Conservation (phyloP, 2,329 filamentous ascomycete species). For the Aspergillus udagawae region DNA sequence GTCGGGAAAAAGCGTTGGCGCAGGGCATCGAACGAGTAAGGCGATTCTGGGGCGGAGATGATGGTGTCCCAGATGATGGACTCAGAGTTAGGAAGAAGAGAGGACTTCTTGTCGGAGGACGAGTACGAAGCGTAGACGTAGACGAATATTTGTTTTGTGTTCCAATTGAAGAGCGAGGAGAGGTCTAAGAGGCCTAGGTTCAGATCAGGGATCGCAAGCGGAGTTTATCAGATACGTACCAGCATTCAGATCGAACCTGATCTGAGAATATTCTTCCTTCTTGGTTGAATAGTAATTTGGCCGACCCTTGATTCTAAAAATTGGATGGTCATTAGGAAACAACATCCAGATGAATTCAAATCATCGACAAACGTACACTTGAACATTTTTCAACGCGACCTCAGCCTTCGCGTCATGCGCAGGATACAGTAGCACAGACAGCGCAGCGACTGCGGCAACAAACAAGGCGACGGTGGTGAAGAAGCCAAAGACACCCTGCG, state of each 20-base stretch:
- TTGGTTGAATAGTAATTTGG: slow-evolving; percentile 94
- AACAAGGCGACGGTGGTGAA: slow-evolving; percentile 91
- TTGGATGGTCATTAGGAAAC: background rate
- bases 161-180: slow-evolving; percentile 93
- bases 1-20: slow-evolving; percentile 33
- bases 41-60: slow-evolving; percentile 62
- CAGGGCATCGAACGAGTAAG: slow-evolving; percentile 38
- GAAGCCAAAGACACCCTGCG: slow-evolving; percentile 94
- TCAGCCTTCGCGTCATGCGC: slow-evolving; percentile 52
- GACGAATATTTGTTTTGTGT: slow-evolving; percentile 97
- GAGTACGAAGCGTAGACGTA: slow-evolving; percentile 80
- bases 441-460: slow-evolving; percentile 73
- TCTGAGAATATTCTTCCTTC: slow-evolving; percentile 91
- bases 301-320: slow-evolving; percentile 70
- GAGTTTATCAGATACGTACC: slow-evolving; percentile 36
- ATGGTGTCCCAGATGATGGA: slow-evolving; percentile 96
- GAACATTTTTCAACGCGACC: slow-evolving; percentile 57
- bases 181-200: slow-evolving; percentile 55
- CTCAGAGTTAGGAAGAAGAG: slow-evolving; percentile 42
- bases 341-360: background rate
- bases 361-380: slow-evolving; percentile 62
- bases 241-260: slow-evolving; percentile 88
- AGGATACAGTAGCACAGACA: slow-evolving; percentile 65
- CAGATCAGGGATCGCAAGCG: background rate
- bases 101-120: slow-evolving; percentile 27